These are phyloP conservation scores for Xanthoparmelia taractica DNA, from an alignment of 495 filamentous ascomycete genomes.

Conservation along the genomic window DNA sequence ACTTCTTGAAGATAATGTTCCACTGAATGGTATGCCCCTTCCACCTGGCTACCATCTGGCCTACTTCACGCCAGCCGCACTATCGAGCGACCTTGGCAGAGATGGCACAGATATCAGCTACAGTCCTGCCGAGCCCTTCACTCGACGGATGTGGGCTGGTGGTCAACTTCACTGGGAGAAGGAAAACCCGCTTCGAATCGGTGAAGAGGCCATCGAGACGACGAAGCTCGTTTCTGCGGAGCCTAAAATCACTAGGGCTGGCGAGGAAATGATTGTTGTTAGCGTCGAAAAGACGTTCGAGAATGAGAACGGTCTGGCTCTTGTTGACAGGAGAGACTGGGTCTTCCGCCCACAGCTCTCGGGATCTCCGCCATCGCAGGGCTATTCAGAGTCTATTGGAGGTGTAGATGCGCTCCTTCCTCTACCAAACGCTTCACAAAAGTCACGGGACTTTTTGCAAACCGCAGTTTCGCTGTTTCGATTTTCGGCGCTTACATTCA, in stretches of 20 bases:
- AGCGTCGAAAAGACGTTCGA: conserved; percentile 54
- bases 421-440: conserved; percentile 25
- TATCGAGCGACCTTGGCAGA: conserved; percentile 45
- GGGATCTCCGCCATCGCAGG: conserved; percentile 23
- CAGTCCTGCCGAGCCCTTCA: conserved; percentile 55
- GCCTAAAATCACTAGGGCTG: conserved; percentile 46
- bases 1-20: conserved; percentile 30
- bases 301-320: conserved; percentile 42
- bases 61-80: conserved; percentile 59
- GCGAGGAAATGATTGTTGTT: conserved; percentile 58
- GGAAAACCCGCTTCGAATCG: conserved; percentile 41
- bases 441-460: conserved; percentile 42
- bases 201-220: conserved; percentile 49
- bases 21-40: conserved; percentile 38
- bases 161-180: conserved; percentile 37
- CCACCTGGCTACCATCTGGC: conserved; percentile 64
- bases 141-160: conserved; percentile 73
- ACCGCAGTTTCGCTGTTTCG: conserved; percentile 56
- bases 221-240: conserved; percentile 46
- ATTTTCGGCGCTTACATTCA: conserved; percentile 67
- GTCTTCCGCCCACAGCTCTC: conserved; percentile 48
- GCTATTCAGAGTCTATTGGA: neutral
- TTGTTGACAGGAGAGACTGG: conserved; percentile 55
- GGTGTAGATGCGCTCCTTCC: neutral
- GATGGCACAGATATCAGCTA: conserved; percentile 71